phyloP scores from a whole-genome alignment of 2,329 filamentous ascomycete genomes.

The Xylariomycetidae sp. region DNA sequence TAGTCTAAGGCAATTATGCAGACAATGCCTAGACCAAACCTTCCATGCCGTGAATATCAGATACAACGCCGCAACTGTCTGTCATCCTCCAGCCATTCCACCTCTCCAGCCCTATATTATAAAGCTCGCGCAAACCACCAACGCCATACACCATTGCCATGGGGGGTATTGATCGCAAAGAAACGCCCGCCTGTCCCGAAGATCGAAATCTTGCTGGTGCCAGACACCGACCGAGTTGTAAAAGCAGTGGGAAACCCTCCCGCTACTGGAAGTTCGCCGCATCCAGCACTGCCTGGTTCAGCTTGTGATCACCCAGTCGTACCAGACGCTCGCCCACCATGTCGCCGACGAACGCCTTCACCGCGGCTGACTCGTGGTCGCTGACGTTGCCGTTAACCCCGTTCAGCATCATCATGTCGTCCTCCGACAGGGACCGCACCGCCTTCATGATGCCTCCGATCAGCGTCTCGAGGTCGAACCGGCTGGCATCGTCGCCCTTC shows the following conservation, averaged over 20 bases:
- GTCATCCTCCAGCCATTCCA: background rate
- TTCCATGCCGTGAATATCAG: no score
- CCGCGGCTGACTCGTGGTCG: conserved; percentile 36
- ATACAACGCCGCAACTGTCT: no score
- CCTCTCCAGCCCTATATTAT: conserved; percentile 4
- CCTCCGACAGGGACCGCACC: conserved; percentile 37
- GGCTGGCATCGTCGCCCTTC: conserved; percentile 35
- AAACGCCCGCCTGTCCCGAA: conserved; percentile 10
- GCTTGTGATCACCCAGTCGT: conserved; percentile 36
- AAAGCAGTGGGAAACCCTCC: background rate
- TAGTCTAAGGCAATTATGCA: no score
- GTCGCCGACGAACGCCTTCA: conserved; percentile 50
- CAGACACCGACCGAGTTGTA: no score
- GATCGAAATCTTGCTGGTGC: no score
- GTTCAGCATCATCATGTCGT: conserved; percentile 28
- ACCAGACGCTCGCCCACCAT: conserved; percentile 46
- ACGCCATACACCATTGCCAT: conserved; percentile 16
- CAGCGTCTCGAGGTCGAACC: conserved; percentile 48
- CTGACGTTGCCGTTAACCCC: conserved; percentile 33
- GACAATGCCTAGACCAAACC: no score
- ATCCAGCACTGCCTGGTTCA: conserved; percentile 48
- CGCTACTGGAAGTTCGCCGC: conserved; percentile 46
- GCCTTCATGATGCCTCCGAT: conserved; percentile 51
- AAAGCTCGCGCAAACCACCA: no score
- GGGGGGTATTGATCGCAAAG: conserved; percentile 16